Conservation (phyloP, 495 filamentous ascomycete genomes). For the Penicillium longicatenatum region DNA sequence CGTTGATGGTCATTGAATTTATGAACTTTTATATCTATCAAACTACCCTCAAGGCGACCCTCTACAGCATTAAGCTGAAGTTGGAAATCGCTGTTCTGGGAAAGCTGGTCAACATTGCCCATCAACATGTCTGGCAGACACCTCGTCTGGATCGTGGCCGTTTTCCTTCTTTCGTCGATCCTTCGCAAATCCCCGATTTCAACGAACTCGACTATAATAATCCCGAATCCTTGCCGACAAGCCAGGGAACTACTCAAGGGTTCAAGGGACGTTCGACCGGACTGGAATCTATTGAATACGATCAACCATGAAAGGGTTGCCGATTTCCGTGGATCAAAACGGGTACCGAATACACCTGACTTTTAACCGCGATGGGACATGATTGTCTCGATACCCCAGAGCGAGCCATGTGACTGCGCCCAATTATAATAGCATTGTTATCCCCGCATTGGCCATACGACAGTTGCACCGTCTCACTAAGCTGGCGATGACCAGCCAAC, state of each 20-base stretch:
- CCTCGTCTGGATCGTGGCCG: constrained; percentile 14
- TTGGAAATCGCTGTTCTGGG: constrained; percentile 33
- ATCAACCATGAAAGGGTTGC: constrained; percentile 1
- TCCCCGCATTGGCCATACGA: neutral
- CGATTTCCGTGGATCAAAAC: neutral
- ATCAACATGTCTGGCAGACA: constrained; percentile 29
- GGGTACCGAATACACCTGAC: neutral
- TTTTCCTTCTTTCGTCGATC: constrained; percentile 32
- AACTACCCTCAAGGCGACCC: constrained; percentile 31
- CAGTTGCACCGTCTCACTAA: too few species aligned
- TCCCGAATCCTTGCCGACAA: constrained; percentile 19
- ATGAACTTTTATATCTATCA: constrained; percentile 36
- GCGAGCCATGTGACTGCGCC: neutral
- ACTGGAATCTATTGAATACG: constrained; percentile 19
- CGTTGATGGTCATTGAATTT: constrained; percentile 34
- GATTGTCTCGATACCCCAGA: neutral
- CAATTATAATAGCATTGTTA: neutral
- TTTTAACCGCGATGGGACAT: neutral
- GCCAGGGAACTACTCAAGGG: constrained; percentile 5
- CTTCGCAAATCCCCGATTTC: constrained; percentile 21
- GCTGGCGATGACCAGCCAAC: too few species aligned
- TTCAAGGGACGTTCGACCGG: constrained; percentile 19
- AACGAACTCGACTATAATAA: constrained; percentile 24
- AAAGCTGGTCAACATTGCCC: constrained; percentile 32
- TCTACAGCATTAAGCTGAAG: constrained; percentile 35